phyloP scores from a whole-genome alignment of 345 rosid genomes.

The Citrus sinensis region DNA sequence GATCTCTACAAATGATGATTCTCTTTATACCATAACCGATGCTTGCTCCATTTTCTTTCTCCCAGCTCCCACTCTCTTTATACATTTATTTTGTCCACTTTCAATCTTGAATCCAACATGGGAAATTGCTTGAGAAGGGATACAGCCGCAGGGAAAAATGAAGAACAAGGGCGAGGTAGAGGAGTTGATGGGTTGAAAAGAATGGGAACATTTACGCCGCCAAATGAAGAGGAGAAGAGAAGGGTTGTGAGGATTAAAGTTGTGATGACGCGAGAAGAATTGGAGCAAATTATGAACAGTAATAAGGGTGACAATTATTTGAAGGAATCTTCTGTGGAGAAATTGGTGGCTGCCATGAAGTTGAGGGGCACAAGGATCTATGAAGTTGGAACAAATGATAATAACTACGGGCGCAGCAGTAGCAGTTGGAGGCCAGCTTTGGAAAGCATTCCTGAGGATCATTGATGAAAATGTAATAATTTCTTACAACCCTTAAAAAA shows the following conservation, averaged over 20 bases:
- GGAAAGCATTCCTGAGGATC: slow-evolving; percentile 64
- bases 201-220: background rate
- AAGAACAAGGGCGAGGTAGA: background rate
- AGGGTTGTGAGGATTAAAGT: slow-evolving; percentile 49
- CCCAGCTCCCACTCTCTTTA: slow-evolving; percentile 1
- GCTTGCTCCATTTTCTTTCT: slow-evolving; percentile 4
- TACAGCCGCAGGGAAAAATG: slow-evolving; percentile 14
- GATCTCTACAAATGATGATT: slow-evolving; percentile 12
- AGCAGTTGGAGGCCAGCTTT: slow-evolving; percentile 52
- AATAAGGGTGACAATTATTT: slow-evolving; percentile 13
- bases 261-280: slow-evolving; percentile 59
- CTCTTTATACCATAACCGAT: slow-evolving; percentile 5
- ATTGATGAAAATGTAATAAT: background rate
- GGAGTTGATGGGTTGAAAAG: slow-evolving; percentile 1
- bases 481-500: background rate
- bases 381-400: background rate
- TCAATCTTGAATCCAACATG: slow-evolving; percentile 20
- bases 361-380: slow-evolving; percentile 31
- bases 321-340: slow-evolving; percentile 36
- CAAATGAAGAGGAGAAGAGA: background rate
- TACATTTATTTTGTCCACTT: background rate
- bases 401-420: background rate
- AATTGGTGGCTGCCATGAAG: slow-evolving; percentile 39
- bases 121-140: slow-evolving; percentile 32
- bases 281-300: slow-evolving; percentile 43